phyloP scores from a whole-genome alignment of 805 yeast species.

The Candida insectorum region DNA sequence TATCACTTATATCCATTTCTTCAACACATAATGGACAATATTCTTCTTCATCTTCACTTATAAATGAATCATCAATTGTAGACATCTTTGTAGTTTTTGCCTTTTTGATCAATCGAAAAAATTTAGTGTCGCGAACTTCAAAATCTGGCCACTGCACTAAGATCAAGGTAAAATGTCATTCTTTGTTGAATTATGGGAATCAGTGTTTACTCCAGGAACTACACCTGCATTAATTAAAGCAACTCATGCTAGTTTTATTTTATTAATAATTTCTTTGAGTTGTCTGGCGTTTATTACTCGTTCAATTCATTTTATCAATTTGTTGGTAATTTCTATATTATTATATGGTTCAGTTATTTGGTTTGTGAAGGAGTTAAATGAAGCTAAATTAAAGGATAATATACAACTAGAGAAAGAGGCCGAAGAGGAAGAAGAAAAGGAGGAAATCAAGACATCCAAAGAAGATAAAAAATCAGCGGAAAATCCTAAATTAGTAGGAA shows the following conservation, averaged over 20 bases:
- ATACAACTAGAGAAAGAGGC: slow-evolving; percentile 27
- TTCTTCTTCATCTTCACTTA: slow-evolving; percentile 80
- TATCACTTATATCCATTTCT: slow-evolving; percentile 95
- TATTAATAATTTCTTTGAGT: slow-evolving; percentile 55
- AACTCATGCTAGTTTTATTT: slow-evolving; percentile 77
- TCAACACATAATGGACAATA: slow-evolving; percentile 92
- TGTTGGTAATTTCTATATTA: slow-evolving; percentile 53
- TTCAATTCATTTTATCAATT: slow-evolving; percentile 62
- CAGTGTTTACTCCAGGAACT: slow-evolving; percentile 89
- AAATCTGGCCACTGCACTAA: too few species aligned
- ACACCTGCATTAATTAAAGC: slow-evolving; percentile 87
- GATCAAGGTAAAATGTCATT: slow-evolving; percentile 43
- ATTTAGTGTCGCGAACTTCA: slow-evolving; percentile 1
- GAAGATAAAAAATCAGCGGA: background rate
- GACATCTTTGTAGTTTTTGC: slow-evolving; percentile 24
- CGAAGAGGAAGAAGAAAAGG: slow-evolving; percentile 3
- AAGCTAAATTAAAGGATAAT: slow-evolving; percentile 44
- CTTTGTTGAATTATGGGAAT: slow-evolving; percentile 76
- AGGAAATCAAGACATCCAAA: background rate
- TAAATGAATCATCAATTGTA: slow-evolving; percentile 49
- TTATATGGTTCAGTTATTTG: slow-evolving; percentile 83
- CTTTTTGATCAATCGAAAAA: background rate
- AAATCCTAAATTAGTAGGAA: background rate
- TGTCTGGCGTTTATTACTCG: slow-evolving; percentile 58
- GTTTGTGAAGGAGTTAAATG: slow-evolving; percentile 72